Percentiles rank a stretch among this genome's conserved stretches.
Evolutionary conservation across 345 rosid genomes (phyloP).

Genomic region (Abelmoschus esculentus): DNA sequence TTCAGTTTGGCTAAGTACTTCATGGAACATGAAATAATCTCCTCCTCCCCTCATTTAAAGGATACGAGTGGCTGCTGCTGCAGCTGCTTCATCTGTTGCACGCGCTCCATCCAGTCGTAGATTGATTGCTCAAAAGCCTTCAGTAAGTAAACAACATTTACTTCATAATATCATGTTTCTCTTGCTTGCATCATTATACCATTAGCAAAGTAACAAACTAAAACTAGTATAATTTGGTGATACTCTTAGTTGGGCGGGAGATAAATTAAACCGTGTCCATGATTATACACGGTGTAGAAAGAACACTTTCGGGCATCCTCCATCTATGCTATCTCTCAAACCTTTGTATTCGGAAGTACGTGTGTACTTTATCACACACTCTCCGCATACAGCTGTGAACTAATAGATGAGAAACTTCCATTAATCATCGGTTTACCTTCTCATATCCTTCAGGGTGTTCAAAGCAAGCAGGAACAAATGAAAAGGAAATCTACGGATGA

Average conservation of each 20-base stretch:
- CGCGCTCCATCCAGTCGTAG: conserved; percentile 41
- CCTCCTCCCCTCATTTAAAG: conserved; percentile 20
- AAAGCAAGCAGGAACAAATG: conserved; percentile 27
- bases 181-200: not conserved
- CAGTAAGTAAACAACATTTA: conserved; percentile 24
- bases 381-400: not conserved
- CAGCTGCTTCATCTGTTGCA: conserved; percentile 48
- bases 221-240: not conserved
- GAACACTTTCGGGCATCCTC: not conserved
- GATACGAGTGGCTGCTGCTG: conserved; percentile 65
- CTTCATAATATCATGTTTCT: not conserved
- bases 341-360: not conserved
- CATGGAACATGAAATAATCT: not conserved
- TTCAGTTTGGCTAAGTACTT: not conserved
- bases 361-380: not conserved
- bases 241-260: not conserved
- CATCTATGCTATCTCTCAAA: not conserved
- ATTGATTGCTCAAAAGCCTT: conserved; percentile 26
- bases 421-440: not conserved
- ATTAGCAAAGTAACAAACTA: not conserved
- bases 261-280: not conserved
- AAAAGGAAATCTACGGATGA: conserved; percentile 8
- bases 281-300: not conserved
- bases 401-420: not conserved
- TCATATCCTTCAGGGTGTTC: conserved; percentile 24